Evolutionary conservation across 768 basidiomycete species (phyloP), one percentile per base, ranked within the genome.

Genomic region (Chalciporus chontae): DNA sequence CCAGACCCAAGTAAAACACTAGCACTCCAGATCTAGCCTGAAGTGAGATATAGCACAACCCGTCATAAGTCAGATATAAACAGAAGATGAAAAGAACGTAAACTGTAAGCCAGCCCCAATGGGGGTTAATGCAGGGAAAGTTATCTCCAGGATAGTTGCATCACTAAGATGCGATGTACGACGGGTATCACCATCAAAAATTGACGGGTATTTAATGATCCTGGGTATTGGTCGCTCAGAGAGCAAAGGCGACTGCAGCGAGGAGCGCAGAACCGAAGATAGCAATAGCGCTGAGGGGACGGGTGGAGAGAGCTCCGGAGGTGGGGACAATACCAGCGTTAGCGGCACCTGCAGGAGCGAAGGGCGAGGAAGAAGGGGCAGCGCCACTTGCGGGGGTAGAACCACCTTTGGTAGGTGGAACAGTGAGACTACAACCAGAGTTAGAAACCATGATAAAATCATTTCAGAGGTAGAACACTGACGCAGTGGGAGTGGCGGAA

Each of bases 151-250:
- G 64, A 63, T 48, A 43, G 19, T 18, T 27, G 34, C 51, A 48
- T 34, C 34, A 37, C 43, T 27, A 45, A 47, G 45, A 66, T 45
- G 57, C 73, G 54, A 63, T 75, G 77, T 43, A 74, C 71, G 24
- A 60, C 37, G 58, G 76, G 69, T 56, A 59, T 56, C 58, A 23
- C 74, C 71, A 39, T 59, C 52, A 21, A 48, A n/a, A 60, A 79
- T 66, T 40, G 69, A 72, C 51, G 76, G 66, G 76, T 79, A 52
- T 45, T 51, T 29, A 52, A 50, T 27, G 15, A 38, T 39, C 44
- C 34, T 8, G 50, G 49, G 44, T 45, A 50, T 58, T 3, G 4
- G 41, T 49, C 45, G 32, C 32, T 60, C 48, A 69, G 10, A 71
- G 38, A 13, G 50, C 13, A 39, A 71, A 58, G 48, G 50, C 60